A percentile compares a stretch with the other conserved stretches of the same genome.
These are phyloP conservation scores for Phyllosticta paracitricarpa DNA, from an alignment of 2,329 filamentous ascomycete species.

Conservation along the genomic window DNA sequence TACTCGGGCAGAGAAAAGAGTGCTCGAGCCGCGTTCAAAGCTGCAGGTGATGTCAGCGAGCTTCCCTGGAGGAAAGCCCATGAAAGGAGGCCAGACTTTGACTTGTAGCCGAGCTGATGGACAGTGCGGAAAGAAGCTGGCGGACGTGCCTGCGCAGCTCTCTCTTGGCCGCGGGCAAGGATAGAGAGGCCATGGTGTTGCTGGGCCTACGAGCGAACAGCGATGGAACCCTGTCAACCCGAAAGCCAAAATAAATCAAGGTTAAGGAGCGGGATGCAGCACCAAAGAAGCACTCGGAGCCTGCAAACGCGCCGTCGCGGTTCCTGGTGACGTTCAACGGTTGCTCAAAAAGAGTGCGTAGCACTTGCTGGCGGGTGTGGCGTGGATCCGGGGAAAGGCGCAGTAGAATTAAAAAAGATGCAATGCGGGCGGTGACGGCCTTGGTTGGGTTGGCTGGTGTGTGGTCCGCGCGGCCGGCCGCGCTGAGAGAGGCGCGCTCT, in stretches of 20 bases:
- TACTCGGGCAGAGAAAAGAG: constrained; percentile 65
- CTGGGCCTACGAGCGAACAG: not conserved
- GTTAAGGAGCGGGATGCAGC: not conserved
- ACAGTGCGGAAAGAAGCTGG: constrained; percentile 49
- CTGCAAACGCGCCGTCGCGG: not conserved
- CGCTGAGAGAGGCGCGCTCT: not conserved
- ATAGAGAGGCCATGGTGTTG: constrained; percentile 28
- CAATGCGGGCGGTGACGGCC: not conserved
- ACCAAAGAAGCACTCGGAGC: not conserved
- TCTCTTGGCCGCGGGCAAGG: constrained; percentile 60
- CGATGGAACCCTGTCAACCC: not conserved
- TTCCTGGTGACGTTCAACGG: not conserved
- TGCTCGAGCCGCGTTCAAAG: constrained; percentile 52
- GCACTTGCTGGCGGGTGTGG: not conserved
- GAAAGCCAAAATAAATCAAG: not conserved
- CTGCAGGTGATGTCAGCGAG: constrained; percentile 34
- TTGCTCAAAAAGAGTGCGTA: not conserved
- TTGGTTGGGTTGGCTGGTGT: not conserved
- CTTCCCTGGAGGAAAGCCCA: not conserved
- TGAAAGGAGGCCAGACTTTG: constrained; percentile 54
- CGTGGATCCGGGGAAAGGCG: not conserved
- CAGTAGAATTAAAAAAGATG: not conserved
- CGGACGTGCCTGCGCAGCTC: constrained; percentile 65
- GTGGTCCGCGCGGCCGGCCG: not conserved
- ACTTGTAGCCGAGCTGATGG: constrained; percentile 48